Percentiles rank a stretch among this genome's conserved stretches.
Conservation (phyloP, 176 grass and related monocot genomes). For the Tillandsia leiboldiana region DNA sequence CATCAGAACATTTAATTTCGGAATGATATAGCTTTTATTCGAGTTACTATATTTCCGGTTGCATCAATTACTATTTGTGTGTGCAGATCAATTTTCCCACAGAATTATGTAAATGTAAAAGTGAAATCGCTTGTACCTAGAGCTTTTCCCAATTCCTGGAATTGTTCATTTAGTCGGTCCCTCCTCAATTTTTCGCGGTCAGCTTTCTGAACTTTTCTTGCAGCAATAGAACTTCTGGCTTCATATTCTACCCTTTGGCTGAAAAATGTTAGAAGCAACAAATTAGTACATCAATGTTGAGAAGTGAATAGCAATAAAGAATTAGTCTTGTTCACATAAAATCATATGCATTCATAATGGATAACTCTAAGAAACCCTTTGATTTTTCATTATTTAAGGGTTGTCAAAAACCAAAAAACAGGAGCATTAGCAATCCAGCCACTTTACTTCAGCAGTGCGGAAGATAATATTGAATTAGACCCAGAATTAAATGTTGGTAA, state of each 20-base stretch:
- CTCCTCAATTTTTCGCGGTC: slow-evolving; percentile 88
- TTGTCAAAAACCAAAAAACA: no score
- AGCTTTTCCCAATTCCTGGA: slow-evolving; percentile 66
- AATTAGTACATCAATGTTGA: not conserved
- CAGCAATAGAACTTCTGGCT: slow-evolving; percentile 13
- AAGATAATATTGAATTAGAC: no score
- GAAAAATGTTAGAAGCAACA: slow-evolving; percentile 15
- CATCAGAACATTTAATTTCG: no score
- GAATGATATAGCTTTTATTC: no score
- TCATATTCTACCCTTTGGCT: slow-evolving; percentile 28
- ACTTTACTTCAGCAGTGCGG: no score
- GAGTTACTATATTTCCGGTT: no score
- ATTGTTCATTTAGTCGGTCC: slow-evolving; percentile 73
- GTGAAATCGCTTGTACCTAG: slow-evolving; percentile 41
- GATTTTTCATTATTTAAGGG: no score
- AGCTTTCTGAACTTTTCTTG: slow-evolving; percentile 80
- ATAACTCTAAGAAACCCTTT: no score
- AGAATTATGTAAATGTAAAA: not conserved
- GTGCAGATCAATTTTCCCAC: not conserved
- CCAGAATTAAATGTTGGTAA: no score
- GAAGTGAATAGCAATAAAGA: not conserved
- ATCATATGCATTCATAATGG: no score
- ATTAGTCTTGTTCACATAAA: not conserved
- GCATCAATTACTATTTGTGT: not conserved
- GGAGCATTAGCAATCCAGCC: no score